Conservation (phyloP, 208 protist genomes). For the Trypanosoma scelopori region DNA sequence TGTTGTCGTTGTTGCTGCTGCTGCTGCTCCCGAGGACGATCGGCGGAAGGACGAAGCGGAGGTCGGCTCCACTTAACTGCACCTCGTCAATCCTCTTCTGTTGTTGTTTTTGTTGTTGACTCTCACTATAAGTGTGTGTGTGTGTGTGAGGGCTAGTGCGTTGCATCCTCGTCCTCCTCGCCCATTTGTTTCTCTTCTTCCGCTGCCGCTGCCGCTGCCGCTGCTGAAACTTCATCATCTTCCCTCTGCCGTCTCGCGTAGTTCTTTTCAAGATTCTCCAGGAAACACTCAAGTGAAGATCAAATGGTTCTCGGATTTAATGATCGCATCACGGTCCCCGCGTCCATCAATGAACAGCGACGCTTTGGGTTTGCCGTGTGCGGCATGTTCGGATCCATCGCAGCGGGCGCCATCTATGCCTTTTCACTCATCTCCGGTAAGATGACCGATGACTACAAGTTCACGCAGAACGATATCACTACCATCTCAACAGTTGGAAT, state of each 20-base stretch:
- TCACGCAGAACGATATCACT: conserved; percentile 51
- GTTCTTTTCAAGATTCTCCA: background rate
- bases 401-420: conserved; percentile 36
- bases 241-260: conserved; percentile 9
- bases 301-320: conserved; percentile 22
- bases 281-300: background rate
- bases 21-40: too few species aligned
- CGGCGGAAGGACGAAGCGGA: too few species aligned
- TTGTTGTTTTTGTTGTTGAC: too few species aligned
- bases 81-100: too few species aligned
- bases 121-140: too few species aligned
- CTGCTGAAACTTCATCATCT: background rate
- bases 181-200: too few species aligned
- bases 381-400: conserved; percentile 53
- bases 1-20: too few species aligned
- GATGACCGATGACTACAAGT: conserved; percentile 30
- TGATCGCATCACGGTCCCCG: conserved; percentile 12
- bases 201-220: background rate
- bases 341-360: conserved; percentile 6
- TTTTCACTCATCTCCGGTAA: conserved; percentile 48
- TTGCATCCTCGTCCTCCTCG: too few species aligned
- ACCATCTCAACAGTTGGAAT: conserved; percentile 58
- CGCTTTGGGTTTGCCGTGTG: conserved; percentile 42
- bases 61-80: background rate
- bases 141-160: too few species aligned